Evolutionary conservation across 345 rosid species (phyloP).

Genomic region (Pistacia integerrima): DNA sequence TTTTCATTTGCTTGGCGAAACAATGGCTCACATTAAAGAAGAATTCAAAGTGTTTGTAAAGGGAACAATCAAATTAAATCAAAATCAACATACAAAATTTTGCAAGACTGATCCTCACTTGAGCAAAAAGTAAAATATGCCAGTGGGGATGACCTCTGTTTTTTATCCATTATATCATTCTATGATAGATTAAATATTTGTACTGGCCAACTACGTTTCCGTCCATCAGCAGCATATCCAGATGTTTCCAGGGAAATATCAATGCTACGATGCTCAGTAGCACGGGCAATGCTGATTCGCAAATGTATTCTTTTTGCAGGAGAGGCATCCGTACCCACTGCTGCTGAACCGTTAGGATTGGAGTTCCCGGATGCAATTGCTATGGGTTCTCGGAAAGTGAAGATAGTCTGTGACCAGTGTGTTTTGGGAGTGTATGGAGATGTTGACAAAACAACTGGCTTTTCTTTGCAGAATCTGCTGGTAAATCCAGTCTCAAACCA

Average conservation of each 20-base stretch:
- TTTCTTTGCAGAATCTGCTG: conserved; percentile 84
- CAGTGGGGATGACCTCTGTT: not conserved
- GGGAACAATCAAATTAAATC: not conserved
- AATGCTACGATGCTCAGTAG: conserved; percentile 74
- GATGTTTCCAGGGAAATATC: conserved; percentile 80
- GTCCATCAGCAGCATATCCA: conserved; percentile 50
- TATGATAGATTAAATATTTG: conserved; percentile 77
- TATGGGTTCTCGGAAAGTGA: conserved; percentile 82
- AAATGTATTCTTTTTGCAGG: conserved; percentile 67
- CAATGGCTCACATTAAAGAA: too few species aligned
- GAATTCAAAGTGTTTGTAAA: not conserved
- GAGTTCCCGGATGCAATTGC: conserved; percentile 40
- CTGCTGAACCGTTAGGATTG: conserved; percentile 34
- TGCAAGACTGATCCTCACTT: not conserved
- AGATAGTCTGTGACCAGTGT: conserved; percentile 90
- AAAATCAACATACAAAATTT: not conserved
- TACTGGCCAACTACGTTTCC: conserved; percentile 61
- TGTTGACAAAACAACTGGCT: conserved; percentile 71
- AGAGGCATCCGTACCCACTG: conserved; percentile 51
- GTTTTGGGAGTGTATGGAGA: conserved; percentile 83
- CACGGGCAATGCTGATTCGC: conserved; percentile 84
- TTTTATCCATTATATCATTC: not conserved
- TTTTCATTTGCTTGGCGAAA: too few species aligned
- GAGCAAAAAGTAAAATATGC: not conserved
- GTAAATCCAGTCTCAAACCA: conserved; percentile 97